Evolutionary conservation across 2,329 filamentous ascomycete genomes (phyloP).

Genomic region (Epichloe brachyelytri): DNA sequence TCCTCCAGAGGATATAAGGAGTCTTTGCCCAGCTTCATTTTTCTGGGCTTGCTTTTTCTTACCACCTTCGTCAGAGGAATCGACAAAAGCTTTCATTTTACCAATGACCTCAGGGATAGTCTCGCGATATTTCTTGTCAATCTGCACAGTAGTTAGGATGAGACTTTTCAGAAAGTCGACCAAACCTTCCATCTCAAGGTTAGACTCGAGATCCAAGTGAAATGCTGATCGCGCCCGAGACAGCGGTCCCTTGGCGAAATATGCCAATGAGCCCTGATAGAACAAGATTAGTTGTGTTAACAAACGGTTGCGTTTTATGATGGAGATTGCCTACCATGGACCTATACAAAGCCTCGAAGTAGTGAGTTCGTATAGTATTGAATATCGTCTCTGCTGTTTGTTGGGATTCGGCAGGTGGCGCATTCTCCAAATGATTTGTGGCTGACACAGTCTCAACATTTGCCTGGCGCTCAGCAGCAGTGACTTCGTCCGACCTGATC

Average conservation of each 20-base stretch:
- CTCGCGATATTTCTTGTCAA: constrained; percentile 72
- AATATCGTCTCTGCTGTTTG: constrained; percentile 40
- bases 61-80: constrained; percentile 38
- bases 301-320: constrained; percentile 23
- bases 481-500: background rate
- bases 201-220: constrained; percentile 46
- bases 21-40: constrained; percentile 53
- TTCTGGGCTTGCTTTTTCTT: constrained; percentile 44
- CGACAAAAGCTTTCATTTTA: constrained; percentile 40
- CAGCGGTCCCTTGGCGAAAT: constrained; percentile 72
- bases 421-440: background rate
- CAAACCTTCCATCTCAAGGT: constrained; percentile 48
- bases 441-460: background rate
- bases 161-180: constrained; percentile 56
- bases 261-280: constrained; percentile 58
- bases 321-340: constrained; percentile 44
- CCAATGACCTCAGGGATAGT: constrained; percentile 50
- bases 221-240: constrained; percentile 63
- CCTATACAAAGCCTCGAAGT: constrained; percentile 48
- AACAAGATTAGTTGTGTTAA: constrained; percentile 3
- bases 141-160: constrained; percentile 50
- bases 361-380: constrained; percentile 43
- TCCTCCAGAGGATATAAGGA: constrained; percentile 58
- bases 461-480: background rate
- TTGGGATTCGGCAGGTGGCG: constrained; percentile 12